Evolutionary conservation across 306 rosid species (phyloP).

Genomic region (Vicia faba): DNA sequence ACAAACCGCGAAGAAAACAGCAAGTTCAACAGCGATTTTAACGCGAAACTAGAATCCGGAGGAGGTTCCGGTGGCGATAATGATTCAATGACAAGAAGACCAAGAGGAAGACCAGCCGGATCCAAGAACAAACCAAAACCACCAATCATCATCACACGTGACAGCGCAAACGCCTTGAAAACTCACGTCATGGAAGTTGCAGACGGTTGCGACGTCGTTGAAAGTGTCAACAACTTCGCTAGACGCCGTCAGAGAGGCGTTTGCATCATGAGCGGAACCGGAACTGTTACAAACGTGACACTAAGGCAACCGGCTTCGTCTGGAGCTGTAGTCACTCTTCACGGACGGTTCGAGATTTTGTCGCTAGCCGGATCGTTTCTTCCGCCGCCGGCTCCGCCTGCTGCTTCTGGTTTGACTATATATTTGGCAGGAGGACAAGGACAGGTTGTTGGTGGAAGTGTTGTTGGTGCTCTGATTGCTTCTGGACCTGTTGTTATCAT

Average conservation of each 20-base stretch:
- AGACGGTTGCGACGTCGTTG: slow-evolving; percentile 85
- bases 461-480: slow-evolving; percentile 71
- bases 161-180: slow-evolving; percentile 90
- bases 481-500: slow-evolving; percentile 90
- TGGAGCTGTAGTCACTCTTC: slow-evolving; percentile 76
- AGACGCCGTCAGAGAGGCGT: slow-evolving; percentile 91
- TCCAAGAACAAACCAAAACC: slow-evolving; percentile 98
- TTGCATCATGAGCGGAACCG: slow-evolving; percentile 91
- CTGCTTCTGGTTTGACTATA: slow-evolving; percentile 79
- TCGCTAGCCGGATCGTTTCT: slow-evolving; percentile 82
- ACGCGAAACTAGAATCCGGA: slow-evolving; percentile 9
- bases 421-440: slow-evolving; percentile 94
- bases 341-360: slow-evolving; percentile 89
- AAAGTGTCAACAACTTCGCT: slow-evolving; percentile 80
- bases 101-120: slow-evolving; percentile 90
- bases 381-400: slow-evolving; percentile 93
- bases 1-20: slow-evolving; percentile 50
- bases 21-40: slow-evolving; percentile 5
- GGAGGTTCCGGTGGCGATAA: slow-evolving; percentile 37
- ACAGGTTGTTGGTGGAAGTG: slow-evolving; percentile 94
- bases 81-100: slow-evolving; percentile 60
- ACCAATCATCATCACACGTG: slow-evolving; percentile 90
- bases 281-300: slow-evolving; percentile 86
- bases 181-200: slow-evolving; percentile 94
- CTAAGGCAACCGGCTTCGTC: slow-evolving; percentile 86